Conservation (phyloP, 345 rosid species). For the Reutealis trisperma region DNA sequence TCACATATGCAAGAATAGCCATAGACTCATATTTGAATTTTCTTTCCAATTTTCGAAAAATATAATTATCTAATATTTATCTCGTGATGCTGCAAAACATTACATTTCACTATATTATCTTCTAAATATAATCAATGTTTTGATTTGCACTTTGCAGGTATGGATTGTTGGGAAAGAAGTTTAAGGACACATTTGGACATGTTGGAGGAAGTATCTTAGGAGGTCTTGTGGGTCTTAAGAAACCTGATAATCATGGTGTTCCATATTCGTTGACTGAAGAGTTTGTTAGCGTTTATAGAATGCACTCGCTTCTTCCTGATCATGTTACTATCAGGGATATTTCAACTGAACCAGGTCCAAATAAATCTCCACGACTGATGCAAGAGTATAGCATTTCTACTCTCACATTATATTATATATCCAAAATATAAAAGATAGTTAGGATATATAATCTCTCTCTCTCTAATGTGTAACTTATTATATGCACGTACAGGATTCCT, state of each 20-base stretch:
- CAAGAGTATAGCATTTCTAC: slow-evolving; percentile 12
- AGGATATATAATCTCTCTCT: too few species aligned
- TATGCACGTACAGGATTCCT: slow-evolving; percentile 27
- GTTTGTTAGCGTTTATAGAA: slow-evolving; percentile 56
- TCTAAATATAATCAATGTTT: too few species aligned
- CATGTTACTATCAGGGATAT: slow-evolving; percentile 39
- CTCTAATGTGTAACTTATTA: too few species aligned
- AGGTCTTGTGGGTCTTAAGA: slow-evolving; percentile 51
- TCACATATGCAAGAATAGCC: too few species aligned
- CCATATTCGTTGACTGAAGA: slow-evolving; percentile 70
- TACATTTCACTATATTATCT: too few species aligned
- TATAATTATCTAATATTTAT: too few species aligned
- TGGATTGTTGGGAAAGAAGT: slow-evolving; percentile 59
- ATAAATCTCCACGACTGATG: slow-evolving; percentile 43
- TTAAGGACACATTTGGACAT: slow-evolving; percentile 61
- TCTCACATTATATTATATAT: too few species aligned
- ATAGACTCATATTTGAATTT: too few species aligned
- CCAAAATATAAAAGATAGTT: too few species aligned
- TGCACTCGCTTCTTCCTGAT: slow-evolving; percentile 64
- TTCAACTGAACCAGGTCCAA: slow-evolving; percentile 23
- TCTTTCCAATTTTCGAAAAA: too few species aligned
- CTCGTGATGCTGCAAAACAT: too few species aligned
- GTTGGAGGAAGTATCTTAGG: slow-evolving; percentile 43
- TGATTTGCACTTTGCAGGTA: slow-evolving; percentile 33
- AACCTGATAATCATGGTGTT: slow-evolving; percentile 54